Conservation (phyloP, 768 basidiomycete species). For the Tricholoma terreum region DNA sequence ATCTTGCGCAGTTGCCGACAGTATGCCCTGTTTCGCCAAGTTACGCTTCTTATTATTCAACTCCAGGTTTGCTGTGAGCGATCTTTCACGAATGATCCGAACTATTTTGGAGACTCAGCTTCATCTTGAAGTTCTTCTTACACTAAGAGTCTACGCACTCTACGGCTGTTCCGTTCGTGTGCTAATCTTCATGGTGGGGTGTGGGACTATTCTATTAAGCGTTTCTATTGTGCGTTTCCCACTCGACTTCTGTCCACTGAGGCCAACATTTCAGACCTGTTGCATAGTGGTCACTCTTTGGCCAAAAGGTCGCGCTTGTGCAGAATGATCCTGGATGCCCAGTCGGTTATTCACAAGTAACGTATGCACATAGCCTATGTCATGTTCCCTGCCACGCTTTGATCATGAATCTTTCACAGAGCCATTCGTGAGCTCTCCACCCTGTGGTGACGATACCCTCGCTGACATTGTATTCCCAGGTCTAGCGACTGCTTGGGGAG, state of each 20-base stretch:
- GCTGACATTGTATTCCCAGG: conserved; percentile 16
- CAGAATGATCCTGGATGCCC: conserved; percentile 31
- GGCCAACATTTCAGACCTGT: not conserved
- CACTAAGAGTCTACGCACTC: conserved; percentile 48
- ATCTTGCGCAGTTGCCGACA: conserved; percentile 34
- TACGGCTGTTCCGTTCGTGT: conserved; percentile 40
- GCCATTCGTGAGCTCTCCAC: conserved; percentile 13
- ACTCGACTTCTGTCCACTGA: not conserved
- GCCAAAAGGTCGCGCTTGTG: conserved; percentile 30
- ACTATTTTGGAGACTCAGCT: not conserved
- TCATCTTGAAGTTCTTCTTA: conserved; percentile 38
- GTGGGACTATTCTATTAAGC: conserved; percentile 26
- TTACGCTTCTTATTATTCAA: conserved; percentile 41
- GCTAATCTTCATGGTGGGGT: conserved; percentile 31
- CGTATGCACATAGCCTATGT: conserved; percentile 22
- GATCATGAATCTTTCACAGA: conserved; percentile 1
- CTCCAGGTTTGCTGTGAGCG: conserved; percentile 44
- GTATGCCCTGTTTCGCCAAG: conserved; percentile 38
- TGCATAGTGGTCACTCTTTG: conserved; percentile 43
- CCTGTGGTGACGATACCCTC: not conserved
- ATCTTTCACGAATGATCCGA: not conserved
- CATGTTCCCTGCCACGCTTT: not conserved
- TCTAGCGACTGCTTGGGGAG: conserved; percentile 45
- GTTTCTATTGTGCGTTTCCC: conserved; percentile 35
- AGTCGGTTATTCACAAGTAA: conserved; percentile 25